Base-by-base conservation (phyloP, 495 filamentous ascomycete genomes). In the Elasticomyces elasticus region DNA sequence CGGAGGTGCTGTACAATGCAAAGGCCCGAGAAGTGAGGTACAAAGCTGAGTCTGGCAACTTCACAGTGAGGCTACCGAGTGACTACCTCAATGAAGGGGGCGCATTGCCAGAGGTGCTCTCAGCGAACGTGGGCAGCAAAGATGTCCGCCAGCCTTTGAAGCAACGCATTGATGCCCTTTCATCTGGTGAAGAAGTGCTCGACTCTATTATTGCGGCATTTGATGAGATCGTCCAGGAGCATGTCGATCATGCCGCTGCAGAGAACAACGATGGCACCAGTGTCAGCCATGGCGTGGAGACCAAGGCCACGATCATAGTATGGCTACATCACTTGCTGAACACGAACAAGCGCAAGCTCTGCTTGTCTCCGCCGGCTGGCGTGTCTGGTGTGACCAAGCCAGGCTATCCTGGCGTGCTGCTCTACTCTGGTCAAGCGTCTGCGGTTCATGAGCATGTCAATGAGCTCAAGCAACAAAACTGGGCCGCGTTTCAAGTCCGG, bases 251-350 rank as follows among this genome's bases (percentile, higher is more conserved):
- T 5, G 23, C 27, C 0, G 30, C 27, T 20, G 50, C 52, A 22
- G 42, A 55, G n/a, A 40, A 28, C 2, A 15, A 23, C 4, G 20
- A 24, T 33, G 31, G 27, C 33, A 4, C 17, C 25, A 11, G 43
- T n/a, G 23, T 37, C 24, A 13, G 17, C 19, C 33, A 64, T 59
- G 35, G 20, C 26, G 20, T 9, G 20, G 26, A 53, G 25, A 17
- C 10, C 22, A 54, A 62, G 35, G 51, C 57, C 1, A 71, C 69
- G 5, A 58, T 69, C 22, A 60, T 70, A 37, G 63, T 70, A 41
- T 70, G 67, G 66, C 67, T 71, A 10, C 69, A 71, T 52, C 67
- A 71, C 56, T 58, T 70, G 17, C 66, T 71, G 41, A 65, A 67
- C 24, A 64, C 61, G 23, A 59, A 60, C 48, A 71, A 70, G 56